Conservation (phyloP, 768 basidiomycete genomes). For the Amanita rubescens region DNA sequence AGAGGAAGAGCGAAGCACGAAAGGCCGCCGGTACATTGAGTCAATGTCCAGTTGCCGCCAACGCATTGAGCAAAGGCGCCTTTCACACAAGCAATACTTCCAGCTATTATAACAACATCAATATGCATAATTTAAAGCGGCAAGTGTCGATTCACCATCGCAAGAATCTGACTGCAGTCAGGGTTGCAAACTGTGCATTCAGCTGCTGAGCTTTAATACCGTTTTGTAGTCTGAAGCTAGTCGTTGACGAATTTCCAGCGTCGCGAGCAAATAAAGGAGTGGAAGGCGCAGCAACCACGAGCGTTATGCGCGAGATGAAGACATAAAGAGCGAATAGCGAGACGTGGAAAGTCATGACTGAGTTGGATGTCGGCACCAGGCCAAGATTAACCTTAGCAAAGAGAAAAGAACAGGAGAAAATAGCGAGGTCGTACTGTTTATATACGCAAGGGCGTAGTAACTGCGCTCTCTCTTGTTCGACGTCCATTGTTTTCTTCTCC, state of each 20-base stretch:
- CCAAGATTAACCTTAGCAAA: neutral
- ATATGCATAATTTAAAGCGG: neutral
- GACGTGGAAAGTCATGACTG: conserved; percentile 7
- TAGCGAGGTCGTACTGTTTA: neutral
- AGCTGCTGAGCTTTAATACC: conserved; percentile 42
- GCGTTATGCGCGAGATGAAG: conserved; percentile 19
- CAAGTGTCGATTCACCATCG: conserved; percentile 21
- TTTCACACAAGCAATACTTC: conserved; percentile 32
- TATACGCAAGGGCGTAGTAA: neutral
- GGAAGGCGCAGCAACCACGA: conserved; percentile 29
- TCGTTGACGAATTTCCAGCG: conserved; percentile 9
- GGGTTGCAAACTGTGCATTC: conserved; percentile 38
- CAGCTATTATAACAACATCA: conserved; percentile 17
- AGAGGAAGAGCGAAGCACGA: conserved; percentile 45
- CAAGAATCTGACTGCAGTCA: conserved; percentile 42
- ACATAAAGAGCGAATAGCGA: conserved; percentile 14
- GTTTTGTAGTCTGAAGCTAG: conserved; percentile 30
- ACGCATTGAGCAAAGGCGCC: conserved; percentile 38
- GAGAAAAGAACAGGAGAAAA: neutral
- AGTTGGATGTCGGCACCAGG: conserved; percentile 3
- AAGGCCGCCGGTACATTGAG: conserved; percentile 26
- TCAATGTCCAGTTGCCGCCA: conserved; percentile 29
- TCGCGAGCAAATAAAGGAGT: conserved; percentile 16
- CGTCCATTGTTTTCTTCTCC: neutral
- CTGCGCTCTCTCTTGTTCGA: neutral